Evolutionary conservation across 768 basidiomycete genomes (phyloP), one percentile per base, ranked within the genome.

Genomic region (Lactifluus volemus): DNA sequence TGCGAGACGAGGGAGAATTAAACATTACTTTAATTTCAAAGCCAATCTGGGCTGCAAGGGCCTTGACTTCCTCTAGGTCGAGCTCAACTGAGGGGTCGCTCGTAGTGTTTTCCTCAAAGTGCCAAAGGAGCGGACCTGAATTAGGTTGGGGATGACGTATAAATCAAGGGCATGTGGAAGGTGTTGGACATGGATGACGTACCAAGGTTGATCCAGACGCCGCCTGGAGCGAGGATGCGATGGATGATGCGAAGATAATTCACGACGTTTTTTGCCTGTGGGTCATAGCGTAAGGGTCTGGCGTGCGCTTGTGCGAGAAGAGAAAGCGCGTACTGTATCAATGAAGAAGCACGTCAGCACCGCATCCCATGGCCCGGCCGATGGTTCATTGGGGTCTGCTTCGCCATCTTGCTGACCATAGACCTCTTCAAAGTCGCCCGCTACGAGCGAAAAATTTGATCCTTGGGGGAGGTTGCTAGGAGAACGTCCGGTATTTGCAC

Each of bases 321-420:
- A 56, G 36, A 36, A 7, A 1, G 68, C 1, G 68, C 81, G 63
- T 66, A 92, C 93, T 4, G 94, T 97, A 69, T 99, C 95, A 53
- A 98, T 86, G 77, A 98, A 98, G 79, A 98, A 98, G 70, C 93
- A 98, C 1, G 94, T 98, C 65, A 97, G 72, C 7, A 98, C 80
- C 0, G 89, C 89, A 65, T 96, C 85, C 92, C 92, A 98, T 66
- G 82, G 72, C 12, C 88, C 91, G 2, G 81, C 75, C 53, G 92
- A 89, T 4, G 86, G 83, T 63, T 87, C 85, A 34, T 79, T 76
- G 34, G 79, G 73, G 44, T 76, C 73, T 12, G 25, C 39, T 10
- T 81, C 77, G 15, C 74, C 73, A 15, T 71, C 71, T 25, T 76
- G 73, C 1, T 68, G 65, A 0, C 89, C 90, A 69, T 96, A 98